phyloP scores from a whole-genome alignment of 169 alveolate species.

The Eimeria brunetti region DNA sequence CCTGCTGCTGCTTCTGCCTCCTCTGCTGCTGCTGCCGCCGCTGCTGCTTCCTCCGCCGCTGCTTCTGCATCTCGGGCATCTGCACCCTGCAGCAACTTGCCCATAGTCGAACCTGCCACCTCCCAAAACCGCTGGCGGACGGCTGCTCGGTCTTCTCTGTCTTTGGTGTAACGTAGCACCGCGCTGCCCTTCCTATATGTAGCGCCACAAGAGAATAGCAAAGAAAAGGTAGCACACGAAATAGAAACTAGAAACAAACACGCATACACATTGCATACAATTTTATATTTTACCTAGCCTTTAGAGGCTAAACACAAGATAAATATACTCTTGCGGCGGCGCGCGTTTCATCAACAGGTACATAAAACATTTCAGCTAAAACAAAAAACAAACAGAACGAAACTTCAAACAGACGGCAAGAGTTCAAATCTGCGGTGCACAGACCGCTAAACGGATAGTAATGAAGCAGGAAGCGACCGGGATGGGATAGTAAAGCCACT shows the following conservation, averaged over 20 bases:
- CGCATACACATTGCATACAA: no score
- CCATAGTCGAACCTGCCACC: constrained; percentile 71
- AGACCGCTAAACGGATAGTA: no score
- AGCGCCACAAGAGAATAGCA: no score
- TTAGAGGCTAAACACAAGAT: not conserved
- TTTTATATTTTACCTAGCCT: constrained; percentile 85
- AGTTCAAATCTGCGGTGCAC: no score
- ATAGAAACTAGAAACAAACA: constrained; percentile 87
- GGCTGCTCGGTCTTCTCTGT: constrained; percentile 74
- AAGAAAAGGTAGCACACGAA: constrained; percentile 1
- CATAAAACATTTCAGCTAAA: not conserved
- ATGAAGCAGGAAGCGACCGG: no score
- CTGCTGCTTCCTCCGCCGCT: constrained; percentile 81
- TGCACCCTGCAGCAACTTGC: constrained; percentile 51
- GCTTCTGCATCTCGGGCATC: constrained; percentile 73
- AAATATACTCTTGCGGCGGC: not conserved
- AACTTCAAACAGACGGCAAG: not conserved
- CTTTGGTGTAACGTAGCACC: constrained; percentile 32
- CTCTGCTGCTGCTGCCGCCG: constrained; percentile 81
- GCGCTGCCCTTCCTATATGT: constrained; percentile 62
- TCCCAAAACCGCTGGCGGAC: constrained; percentile 82
- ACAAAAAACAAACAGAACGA: not conserved
- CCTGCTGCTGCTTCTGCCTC: constrained; percentile 83
- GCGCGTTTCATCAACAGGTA: not conserved
- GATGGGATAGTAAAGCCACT: not conserved